Base-by-base conservation (phyloP, 129 eudicot species). In the Helichrysum umbraculigerum region DNA sequence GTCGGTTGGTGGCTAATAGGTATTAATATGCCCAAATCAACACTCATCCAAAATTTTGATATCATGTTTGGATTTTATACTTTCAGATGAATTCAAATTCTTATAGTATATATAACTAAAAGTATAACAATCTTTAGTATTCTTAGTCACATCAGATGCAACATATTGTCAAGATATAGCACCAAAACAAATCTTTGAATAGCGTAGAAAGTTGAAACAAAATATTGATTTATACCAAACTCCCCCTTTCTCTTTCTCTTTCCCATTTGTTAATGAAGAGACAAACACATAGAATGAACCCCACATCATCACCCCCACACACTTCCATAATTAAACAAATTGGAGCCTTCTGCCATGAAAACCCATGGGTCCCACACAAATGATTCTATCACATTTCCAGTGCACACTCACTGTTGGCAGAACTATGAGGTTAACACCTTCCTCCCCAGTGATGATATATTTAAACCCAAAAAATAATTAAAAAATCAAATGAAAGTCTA, bases 311-410 rank as follows among this genome's bases (percentile, higher is more conserved):
- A 73, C 29, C 59, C 47, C 80, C 78, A 72, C 79, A 72, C 78
- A 52, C 15, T 50, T 51, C 72, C 68, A 65, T 37, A 25, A 79
- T 79, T 63, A 72, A 71, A 72, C 78, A 41, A 65, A 32, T 50
- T 32, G 69, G 72, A 79, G 62, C 51, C 64, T 66, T 67, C 42
- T 21, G 39, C 81, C 51, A 65, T 34, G 62, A 76, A 50, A 44
- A 6, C 81, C 81, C 65, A 42, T 37, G 75, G 76, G 77, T 37
- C 81, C 85, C 74, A 81, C 74, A 54, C 30, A 14, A 33, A 81
- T 81, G 52, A 81, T 81, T 70, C 58, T n/a, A 2, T 33, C 81
- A 71, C 80, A 67, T 64, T 61, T 47, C 68, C 69, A 66, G 41
- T 61, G 57, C 70, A 80, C 30, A 68, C 72, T 54, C 79, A 58